Evolutionary conservation across 805 yeast species (phyloP).

Genomic region (Peterozyma toletana): DNA sequence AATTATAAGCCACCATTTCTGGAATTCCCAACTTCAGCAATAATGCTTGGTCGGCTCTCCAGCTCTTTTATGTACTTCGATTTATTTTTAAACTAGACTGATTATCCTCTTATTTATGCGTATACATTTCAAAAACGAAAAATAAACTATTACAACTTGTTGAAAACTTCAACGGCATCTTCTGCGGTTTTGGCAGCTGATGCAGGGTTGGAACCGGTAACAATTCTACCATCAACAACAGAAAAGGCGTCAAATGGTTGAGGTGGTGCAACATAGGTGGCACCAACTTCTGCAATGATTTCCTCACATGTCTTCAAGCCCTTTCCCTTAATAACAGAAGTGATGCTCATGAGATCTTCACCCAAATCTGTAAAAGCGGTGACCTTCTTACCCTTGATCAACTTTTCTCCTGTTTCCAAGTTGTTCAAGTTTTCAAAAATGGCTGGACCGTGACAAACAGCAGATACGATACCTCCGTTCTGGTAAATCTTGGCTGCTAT

Average conservation of each 20-base stretch:
- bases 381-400: conserved; percentile 44
- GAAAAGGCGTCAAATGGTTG: conserved; percentile 46
- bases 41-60: too few species aligned
- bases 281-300: conserved; percentile 32
- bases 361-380: conserved; percentile 60
- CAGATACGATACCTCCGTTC: conserved; percentile 49
- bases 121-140: too few species aligned
- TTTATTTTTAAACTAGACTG: too few species aligned
- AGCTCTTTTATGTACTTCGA: too few species aligned
- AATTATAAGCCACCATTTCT: too few species aligned
- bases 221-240: conserved; percentile 48
- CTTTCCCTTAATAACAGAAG: conserved; percentile 17
- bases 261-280: conserved; percentile 35
- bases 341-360: conserved; percentile 28
- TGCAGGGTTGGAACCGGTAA: conserved; percentile 64
- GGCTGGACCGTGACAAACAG: conserved; percentile 67
- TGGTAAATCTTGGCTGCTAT: conserved; percentile 39
- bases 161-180: too few species aligned
- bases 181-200: conserved; percentile 25
- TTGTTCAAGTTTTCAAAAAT: conserved; percentile 44
- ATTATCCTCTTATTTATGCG: too few species aligned
- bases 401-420: conserved; percentile 27
- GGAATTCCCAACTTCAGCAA: too few species aligned
- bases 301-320: conserved; percentile 29
- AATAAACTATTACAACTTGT: too few species aligned